Percentiles rank a stretch among this genome's conserved stretches.
Evolutionary conservation across 108 stramenopile species (phyloP).

Genomic region (Hondaea fermentalgiana): DNA sequence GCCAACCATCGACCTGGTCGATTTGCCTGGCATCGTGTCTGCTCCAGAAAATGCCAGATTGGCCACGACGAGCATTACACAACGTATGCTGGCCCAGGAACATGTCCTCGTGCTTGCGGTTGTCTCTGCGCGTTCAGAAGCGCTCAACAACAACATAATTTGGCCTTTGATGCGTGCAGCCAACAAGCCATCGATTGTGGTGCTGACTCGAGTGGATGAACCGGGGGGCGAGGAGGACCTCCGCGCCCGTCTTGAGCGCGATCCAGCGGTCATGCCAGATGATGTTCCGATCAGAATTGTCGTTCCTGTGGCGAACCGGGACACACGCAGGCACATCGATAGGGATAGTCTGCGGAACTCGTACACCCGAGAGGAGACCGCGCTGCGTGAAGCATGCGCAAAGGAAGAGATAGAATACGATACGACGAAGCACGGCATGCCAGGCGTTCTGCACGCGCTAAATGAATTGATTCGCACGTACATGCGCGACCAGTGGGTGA

Average conservation of each 20-base stretch:
- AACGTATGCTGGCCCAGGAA: not conserved
- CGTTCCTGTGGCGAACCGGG: not conserved
- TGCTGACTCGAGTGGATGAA: not conserved
- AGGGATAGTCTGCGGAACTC: not conserved
- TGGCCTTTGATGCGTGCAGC: not conserved
- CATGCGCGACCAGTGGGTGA: not conserved
- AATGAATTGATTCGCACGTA: not conserved
- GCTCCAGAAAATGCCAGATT: not conserved
- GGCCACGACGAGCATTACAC: not conserved
- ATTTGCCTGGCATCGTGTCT: not conserved
- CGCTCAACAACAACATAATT: not conserved
- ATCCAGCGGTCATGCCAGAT: not conserved
- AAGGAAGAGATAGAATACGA: not conserved
- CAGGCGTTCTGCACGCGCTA: not conserved
- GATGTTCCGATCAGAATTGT: not conserved
- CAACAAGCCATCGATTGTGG: not conserved
- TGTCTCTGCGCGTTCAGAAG: not conserved
- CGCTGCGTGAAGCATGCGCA: not conserved
- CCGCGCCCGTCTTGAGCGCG: not conserved
- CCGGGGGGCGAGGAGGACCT: not conserved
- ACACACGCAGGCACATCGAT: not conserved
- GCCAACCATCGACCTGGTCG: constrained; percentile 2
- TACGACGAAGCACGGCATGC: not conserved
- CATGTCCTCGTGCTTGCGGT: not conserved
- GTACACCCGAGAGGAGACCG: not conserved